Evolutionary conservation across 345 rosid genomes (phyloP), one percentile per base, ranked within the genome.

Genomic region (Camelina sativa): DNA sequence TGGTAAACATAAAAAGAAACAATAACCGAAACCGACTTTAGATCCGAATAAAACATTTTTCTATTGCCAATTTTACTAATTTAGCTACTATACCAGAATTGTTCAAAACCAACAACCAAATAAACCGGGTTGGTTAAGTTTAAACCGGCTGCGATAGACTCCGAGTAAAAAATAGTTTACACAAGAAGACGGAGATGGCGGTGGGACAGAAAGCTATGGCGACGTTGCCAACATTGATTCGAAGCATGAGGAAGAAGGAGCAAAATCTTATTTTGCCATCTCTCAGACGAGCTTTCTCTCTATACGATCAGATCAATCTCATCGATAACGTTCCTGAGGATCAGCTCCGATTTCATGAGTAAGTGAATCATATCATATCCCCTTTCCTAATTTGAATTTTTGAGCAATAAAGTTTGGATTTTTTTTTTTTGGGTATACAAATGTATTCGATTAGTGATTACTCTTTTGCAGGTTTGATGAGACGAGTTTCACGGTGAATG

Each of bases 261-360:
- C 19, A 72, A 11, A 76, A 38, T 44, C 65, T 48, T 16, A 53
- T 66, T 3, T 78, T 89, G 65, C 96, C 93, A 1, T 89, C 97
- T 11, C 83, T 88, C 11, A 73, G 93, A 50, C 86, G 96, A 51
- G 91, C 96, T 52, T 89, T 89, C 74, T 91, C 97, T 78, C 86
- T 89, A 10, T 91, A 89, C 75, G 93, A 91, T 79, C 97, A 91
- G 86, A 88, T 91, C 81, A 89, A 91, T 84, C 87, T 91, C 77
- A 89, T 89, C 69, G 91, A 89, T 72, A 85, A 84, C 63, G 89
- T 84, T 64, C 92, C 93, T 13, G 88, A 89, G 6, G 97, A 92
- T 70, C 93, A 88, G 54, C 96, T 92, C 32, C 93, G 92, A 43
- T 92, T 92, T 59, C 90, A 88, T 66, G 82, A 84, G 91, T 85